These are phyloP conservation scores for Prunus yedoensis DNA, from an alignment of 331 rosid species.

Conservation along the genomic window DNA sequence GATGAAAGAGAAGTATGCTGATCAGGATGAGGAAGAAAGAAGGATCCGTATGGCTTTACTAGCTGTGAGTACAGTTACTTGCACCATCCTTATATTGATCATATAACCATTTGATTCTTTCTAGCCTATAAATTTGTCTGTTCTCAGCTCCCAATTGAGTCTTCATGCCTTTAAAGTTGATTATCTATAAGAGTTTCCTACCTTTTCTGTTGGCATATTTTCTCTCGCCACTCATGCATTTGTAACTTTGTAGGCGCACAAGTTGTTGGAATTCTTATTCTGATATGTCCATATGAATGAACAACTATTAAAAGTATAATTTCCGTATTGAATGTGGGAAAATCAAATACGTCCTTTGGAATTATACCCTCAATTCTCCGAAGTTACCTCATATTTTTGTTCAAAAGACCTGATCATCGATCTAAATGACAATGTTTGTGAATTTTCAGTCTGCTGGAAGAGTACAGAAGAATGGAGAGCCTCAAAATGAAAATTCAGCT, in stretches of 20 bases:
- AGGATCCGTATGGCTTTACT: conserved; percentile 90
- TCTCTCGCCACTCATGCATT: background rate
- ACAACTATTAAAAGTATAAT: background rate
- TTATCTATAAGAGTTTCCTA: background rate
- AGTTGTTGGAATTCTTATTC: background rate
- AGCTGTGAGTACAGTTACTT: conserved; percentile 71
- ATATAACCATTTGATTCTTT: background rate
- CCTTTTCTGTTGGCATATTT: background rate
- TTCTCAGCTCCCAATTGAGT: conserved; percentile 2
- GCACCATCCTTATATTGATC: conserved; percentile 8
- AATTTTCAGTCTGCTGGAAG: conserved; percentile 83
- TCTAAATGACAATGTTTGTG: conserved; percentile 15
- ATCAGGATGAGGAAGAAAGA: conserved; percentile 98
- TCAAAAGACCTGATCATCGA: background rate
- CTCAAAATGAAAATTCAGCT: conserved; percentile 38
- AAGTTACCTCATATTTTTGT: background rate
- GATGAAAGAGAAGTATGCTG: conserved; percentile 93
- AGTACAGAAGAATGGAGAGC: conserved; percentile 52
- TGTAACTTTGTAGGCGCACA: background rate
- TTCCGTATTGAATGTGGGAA: background rate
- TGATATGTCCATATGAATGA: background rate
- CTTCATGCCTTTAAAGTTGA: background rate
- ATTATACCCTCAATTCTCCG: background rate
- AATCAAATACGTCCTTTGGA: background rate
- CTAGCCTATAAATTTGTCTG: background rate